phyloP scores from a whole-genome alignment of 2,329 filamentous ascomycete species.

The Shiraia bambusicola region DNA sequence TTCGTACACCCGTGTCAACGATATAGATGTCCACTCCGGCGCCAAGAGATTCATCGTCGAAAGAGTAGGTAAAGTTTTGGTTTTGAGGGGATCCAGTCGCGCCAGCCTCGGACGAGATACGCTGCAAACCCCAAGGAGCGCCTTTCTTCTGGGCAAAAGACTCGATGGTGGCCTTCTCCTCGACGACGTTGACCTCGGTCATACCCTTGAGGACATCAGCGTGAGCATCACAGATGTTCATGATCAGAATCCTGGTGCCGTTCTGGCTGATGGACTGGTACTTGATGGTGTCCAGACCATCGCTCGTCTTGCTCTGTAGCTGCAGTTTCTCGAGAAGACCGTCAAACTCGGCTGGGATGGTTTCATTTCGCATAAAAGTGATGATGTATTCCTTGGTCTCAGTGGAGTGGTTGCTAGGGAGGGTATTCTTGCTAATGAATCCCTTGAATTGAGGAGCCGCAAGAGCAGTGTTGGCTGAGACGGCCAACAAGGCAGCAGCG shows the following conservation, averaged over 20 bases:
- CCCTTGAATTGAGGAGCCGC: slow-evolving; percentile 21
- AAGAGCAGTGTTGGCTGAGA: slow-evolving; percentile 17
- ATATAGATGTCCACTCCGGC: slow-evolving; percentile 52
- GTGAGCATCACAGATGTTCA: slow-evolving; percentile 46
- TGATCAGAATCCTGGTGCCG: slow-evolving; percentile 43
- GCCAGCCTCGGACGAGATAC: slow-evolving; percentile 45
- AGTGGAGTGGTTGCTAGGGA: slow-evolving; percentile 27
- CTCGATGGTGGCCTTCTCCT: slow-evolving; percentile 43
- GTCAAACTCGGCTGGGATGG: slow-evolving; percentile 7
- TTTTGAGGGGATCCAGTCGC: slow-evolving; percentile 26
- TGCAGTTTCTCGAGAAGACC: slow-evolving; percentile 20
- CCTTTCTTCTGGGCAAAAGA: slow-evolving; percentile 33
- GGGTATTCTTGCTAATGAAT: slow-evolving; percentile 25
- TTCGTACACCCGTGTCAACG: slow-evolving; percentile 52
- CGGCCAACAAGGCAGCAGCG: slow-evolving; percentile 31
- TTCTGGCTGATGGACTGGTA: slow-evolving; percentile 44
- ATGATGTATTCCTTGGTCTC: slow-evolving; percentile 36
- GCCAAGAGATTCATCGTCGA: slow-evolving; percentile 41
- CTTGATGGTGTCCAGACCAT: slow-evolving; percentile 39
- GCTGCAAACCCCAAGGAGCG: slow-evolving; percentile 52
- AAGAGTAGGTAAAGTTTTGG: slow-evolving; percentile 48
- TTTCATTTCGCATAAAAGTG: slow-evolving; percentile 23
- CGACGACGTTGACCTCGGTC: slow-evolving; percentile 46
- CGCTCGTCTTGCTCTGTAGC: slow-evolving; percentile 18
- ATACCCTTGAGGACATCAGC: slow-evolving; percentile 43